Evolutionary conservation across 2,329 filamentous ascomycete species (phyloP), one percentile per base, ranked within the genome.

Genomic region (Aschersonia sp.): DNA sequence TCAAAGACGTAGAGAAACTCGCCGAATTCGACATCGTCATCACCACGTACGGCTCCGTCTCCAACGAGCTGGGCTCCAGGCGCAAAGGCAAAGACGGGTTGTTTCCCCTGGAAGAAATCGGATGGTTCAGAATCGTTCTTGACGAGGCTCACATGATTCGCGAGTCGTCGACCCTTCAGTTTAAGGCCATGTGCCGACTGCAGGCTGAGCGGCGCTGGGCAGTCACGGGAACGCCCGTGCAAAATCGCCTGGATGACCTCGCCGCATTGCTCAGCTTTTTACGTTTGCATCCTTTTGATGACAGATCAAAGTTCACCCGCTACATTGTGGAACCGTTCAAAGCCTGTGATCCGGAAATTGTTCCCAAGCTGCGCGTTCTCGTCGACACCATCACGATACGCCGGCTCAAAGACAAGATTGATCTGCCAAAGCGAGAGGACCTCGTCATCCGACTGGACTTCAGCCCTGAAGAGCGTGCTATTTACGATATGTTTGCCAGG

Each of bases 81-180:
- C 74, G 71, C 48, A 78, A 79, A 49, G 67, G 71, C 32, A 84
- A 80, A 56, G 67, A 70, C 11, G 79, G 77, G 1, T 53, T 65
- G 6, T 79, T 73, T 53, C 84, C 88, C 0, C 66, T 95, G 39
- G 78, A 83, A 47, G 80, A 84, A 55, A 78, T 94, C 50, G 86
- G 87, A 51, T 94, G 89, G 85, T 95, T 95, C 61, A 83, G 90
- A 22, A 84, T 97, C 47, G 87, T 95, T 1, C 74, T 97, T 1
- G 90, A 97, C 53, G 90, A 98, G 65, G 92, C 89, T 1, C 92
- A 98, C 61, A 85, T 85, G 64, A 97, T 98, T 53, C 85, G 92
- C 30, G 90, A 94, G 56, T 83, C 86, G 52, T 77, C 73, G 4
- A 90, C 88, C 1, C 70, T 84, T 41, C 84, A 90, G 54, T 94